Evolutionary conservation across 331 rosid species (phyloP).

Genomic region (Pyrus hybrid): DNA sequence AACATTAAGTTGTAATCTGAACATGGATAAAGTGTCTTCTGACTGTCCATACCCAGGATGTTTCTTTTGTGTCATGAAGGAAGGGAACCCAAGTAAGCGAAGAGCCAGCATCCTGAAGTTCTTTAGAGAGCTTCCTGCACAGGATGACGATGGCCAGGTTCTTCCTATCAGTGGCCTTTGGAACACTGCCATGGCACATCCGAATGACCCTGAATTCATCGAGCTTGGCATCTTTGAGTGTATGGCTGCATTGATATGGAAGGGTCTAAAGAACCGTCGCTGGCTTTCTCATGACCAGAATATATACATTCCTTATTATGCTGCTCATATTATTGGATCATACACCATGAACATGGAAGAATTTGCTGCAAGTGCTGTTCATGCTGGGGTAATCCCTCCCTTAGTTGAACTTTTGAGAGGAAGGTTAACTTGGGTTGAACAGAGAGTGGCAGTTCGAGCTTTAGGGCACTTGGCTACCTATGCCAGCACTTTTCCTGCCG

Average conservation of each 20-base stretch:
- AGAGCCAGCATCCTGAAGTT: constrained; percentile 82
- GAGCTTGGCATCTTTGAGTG: constrained; percentile 95
- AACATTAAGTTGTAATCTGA: constrained; percentile 5
- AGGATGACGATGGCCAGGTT: constrained; percentile 97
- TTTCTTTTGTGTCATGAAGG: constrained; percentile 99
- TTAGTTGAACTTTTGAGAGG: constrained; percentile 93
- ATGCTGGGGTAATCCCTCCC: constrained; percentile 88
- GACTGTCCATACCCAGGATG: constrained; percentile 99
- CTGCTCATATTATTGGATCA: constrained; percentile 95
- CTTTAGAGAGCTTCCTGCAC: constrained; percentile 90
- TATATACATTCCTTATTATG: constrained; percentile 92
- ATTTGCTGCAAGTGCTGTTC: constrained; percentile 81
- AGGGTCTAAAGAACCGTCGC: constrained; percentile 89
- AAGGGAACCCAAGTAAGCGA: constrained; percentile 95
- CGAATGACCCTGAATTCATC: constrained; percentile 91
- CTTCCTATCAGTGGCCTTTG: constrained; percentile 99
- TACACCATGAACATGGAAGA: constrained; percentile 99
- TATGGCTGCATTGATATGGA: constrained; percentile 92
- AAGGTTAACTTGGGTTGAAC: constrained; percentile 96
- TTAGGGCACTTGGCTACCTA: constrained; percentile 95
- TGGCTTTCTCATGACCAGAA: constrained; percentile 99
- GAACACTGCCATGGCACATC: constrained; percentile 99
- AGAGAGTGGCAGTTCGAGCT: constrained; percentile 97
- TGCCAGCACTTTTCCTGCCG: constrained; percentile 69
- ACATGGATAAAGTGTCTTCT: constrained; percentile 78